Evolutionary conservation across 495 filamentous ascomycete species (phyloP).

Genomic region (Aspergillus carlsbadensis): DNA sequence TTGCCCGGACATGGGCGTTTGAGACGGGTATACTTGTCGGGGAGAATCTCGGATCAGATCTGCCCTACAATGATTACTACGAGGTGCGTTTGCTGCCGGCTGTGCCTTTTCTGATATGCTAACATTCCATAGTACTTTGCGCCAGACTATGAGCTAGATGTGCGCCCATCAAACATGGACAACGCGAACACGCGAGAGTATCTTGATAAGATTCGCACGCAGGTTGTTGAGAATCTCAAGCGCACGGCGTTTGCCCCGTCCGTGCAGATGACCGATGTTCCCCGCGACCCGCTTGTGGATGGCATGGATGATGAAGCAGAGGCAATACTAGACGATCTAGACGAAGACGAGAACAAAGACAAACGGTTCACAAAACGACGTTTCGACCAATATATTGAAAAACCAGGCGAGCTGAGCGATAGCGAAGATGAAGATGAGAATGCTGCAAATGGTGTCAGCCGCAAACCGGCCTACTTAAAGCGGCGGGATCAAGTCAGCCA

Average conservation of each 20-base stretch:
- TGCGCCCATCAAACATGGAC: conserved; percentile 97
- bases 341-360: conserved; percentile 90
- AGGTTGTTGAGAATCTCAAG: conserved; percentile 90
- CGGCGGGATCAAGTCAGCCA: conserved; percentile 71
- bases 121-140: conserved; percentile 78
- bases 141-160: conserved; percentile 93
- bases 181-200: conserved; percentile 96
- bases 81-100: conserved; percentile 58
- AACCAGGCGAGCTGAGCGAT: conserved; percentile 74
- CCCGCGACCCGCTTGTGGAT: conserved; percentile 63
- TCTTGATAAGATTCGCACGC: conserved; percentile 88
- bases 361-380: conserved; percentile 76
- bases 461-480: conserved; percentile 58
- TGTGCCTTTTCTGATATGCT: conserved; percentile 6
- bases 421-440: conserved; percentile 89
- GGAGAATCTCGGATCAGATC: conserved; percentile 68
- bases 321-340: conserved; percentile 81
- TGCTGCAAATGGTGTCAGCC: conserved; percentile 65
- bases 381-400: conserved; percentile 75
- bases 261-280: conserved; percentile 94
- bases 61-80: conserved; percentile 99
- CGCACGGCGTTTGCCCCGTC: conserved; percentile 86
- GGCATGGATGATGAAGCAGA: conserved; percentile 82
- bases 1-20: conserved; percentile 94
- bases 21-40: conserved; percentile 92